phyloP scores from a whole-genome alignment of 208 protist genomes.

The Naegleria fowleri region DNA sequence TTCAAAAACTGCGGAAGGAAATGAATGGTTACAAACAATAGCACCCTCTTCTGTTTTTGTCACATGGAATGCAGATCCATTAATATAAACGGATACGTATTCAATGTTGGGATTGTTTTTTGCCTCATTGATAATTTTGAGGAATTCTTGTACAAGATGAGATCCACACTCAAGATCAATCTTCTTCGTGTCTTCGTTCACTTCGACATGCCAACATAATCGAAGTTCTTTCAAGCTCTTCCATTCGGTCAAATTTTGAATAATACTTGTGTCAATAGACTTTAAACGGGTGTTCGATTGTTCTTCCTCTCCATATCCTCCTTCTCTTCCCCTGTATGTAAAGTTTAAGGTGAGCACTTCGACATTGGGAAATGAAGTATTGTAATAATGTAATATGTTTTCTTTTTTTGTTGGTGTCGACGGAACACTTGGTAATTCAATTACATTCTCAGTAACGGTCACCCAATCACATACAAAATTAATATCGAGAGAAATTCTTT shows the following conservation, averaged over 20 bases:
- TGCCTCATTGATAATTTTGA: background rate
- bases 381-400: background rate
- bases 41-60: background rate
- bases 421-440: background rate
- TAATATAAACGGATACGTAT: background rate
- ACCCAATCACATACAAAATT: background rate
- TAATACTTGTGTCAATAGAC: background rate
- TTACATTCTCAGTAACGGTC: background rate
- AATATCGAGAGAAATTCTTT: background rate
- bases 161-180: background rate
- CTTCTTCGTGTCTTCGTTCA: background rate
- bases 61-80: background rate
- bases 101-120: background rate
- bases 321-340: background rate
- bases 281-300: background rate
- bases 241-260: background rate
- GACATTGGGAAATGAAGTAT: background rate
- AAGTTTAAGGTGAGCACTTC: background rate
- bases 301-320: background rate
- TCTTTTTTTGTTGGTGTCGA: too few species aligned
- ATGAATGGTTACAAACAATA: background rate
- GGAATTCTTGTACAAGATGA: background rate
- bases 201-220: background rate
- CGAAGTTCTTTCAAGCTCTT: background rate
- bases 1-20: background rate